phyloP scores from a whole-genome alignment of 2,329 filamentous ascomycete species.

The Aspergillus felis region DNA sequence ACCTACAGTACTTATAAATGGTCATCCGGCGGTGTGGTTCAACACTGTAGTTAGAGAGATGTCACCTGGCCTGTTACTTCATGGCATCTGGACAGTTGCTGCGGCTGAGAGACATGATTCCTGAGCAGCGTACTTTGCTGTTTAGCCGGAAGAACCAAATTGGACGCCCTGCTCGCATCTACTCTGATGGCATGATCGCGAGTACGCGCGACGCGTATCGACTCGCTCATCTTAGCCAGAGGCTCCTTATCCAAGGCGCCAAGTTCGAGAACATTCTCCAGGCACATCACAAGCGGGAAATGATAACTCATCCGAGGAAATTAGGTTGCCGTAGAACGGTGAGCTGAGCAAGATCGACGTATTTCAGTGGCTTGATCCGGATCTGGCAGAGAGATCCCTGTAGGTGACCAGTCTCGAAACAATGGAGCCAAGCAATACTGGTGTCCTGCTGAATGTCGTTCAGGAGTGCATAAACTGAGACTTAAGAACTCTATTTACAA shows the following conservation, averaged over 20 bases:
- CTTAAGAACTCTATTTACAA: too few relatives aligned
- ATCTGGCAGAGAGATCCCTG: constrained; percentile 31
- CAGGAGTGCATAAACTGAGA: neutral
- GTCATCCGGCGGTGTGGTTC: too few relatives aligned
- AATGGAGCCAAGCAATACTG: constrained; percentile 2
- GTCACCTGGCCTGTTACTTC: too few relatives aligned
- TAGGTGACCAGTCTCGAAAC: constrained; percentile 35
- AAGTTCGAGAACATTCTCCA: constrained; percentile 26
- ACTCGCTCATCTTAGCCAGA: constrained; percentile 25
- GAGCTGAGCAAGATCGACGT: constrained; percentile 15
- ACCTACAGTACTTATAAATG: too few relatives aligned
- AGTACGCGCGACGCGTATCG: constrained; percentile 13
- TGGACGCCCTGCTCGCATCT: too few relatives aligned
- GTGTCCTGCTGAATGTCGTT: constrained; percentile 7
- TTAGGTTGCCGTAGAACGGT: constrained; percentile 15
- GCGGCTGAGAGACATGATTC: too few relatives aligned
- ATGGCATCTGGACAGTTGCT: too few relatives aligned
- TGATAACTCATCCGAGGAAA: constrained; percentile 25
- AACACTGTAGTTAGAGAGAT: too few relatives aligned
- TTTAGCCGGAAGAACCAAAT: too few relatives aligned
- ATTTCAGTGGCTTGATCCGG: constrained; percentile 7
- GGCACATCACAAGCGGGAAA: constrained; percentile 28
- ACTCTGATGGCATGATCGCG: constrained; percentile 17
- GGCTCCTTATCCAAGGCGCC: constrained; percentile 6
- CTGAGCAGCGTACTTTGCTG: too few relatives aligned